These are phyloP conservation scores for Heliosperma pusillum DNA, from an alignment of 148 eudicot genomes.

Conservation along the genomic window DNA sequence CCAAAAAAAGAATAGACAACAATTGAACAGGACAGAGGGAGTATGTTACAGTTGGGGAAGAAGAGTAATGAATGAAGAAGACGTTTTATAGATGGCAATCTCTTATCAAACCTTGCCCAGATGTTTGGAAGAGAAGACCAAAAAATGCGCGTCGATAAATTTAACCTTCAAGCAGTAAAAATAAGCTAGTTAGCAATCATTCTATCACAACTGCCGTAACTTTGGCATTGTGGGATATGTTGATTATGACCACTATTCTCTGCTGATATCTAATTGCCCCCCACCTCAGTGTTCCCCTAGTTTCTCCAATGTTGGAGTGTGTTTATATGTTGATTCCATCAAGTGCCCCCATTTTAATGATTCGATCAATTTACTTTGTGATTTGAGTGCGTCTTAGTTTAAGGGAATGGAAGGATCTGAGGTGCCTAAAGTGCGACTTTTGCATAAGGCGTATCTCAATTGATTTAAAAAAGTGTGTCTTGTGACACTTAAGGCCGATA, in stretches of 20 bases:
- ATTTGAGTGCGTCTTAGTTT: not conserved
- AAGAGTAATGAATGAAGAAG: not conserved
- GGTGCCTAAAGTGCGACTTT: not conserved
- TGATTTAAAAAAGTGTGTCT: too few species aligned
- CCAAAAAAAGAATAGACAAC: too few species aligned
- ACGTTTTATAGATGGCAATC: not conserved
- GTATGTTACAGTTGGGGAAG: not conserved
- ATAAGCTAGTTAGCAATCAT: not conserved
- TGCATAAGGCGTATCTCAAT: not conserved
- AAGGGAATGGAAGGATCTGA: not conserved
- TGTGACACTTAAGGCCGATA: too few species aligned
- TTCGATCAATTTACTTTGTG: not conserved
- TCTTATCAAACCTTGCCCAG: not conserved
- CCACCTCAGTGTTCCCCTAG: not conserved
- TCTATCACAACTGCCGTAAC: not conserved
- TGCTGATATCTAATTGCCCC: not conserved
- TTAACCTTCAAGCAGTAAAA: not conserved
- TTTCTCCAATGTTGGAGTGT: not conserved
- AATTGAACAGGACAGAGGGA: too few species aligned
- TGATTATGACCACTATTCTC: not conserved
- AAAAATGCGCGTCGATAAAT: not conserved
- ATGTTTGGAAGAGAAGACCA: not conserved
- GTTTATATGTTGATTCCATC: not conserved
- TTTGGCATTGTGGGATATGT: not conserved
- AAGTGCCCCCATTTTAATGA: conserved; percentile 1